Conservation (phyloP, 371 early-diverging fungal species). For the Syncephalastrum sp. region DNA sequence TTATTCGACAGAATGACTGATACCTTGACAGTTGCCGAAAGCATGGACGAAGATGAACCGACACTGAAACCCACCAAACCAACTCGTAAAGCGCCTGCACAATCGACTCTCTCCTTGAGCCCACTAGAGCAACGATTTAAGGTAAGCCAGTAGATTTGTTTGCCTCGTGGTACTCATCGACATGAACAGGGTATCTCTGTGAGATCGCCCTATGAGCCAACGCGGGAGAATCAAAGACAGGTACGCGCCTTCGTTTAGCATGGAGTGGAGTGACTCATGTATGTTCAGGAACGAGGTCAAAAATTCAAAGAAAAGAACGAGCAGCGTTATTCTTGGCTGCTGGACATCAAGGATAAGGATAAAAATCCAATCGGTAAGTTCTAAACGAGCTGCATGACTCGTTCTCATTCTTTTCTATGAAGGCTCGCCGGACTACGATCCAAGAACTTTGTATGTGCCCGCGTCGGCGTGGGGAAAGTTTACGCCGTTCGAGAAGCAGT, state of each 20-base stretch:
- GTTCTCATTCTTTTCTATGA: not conserved
- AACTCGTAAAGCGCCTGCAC: constrained; percentile 2
- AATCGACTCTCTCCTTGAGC: constrained; percentile 3
- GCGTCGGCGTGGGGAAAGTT: constrained; percentile 76
- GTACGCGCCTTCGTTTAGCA: not conserved
- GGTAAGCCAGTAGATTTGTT: constrained; percentile 1
- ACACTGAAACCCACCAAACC: not conserved
- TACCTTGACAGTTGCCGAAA: not conserved
- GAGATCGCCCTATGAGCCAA: constrained; percentile 7
- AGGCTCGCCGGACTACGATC: constrained; percentile 90
- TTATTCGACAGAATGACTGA: not conserved
- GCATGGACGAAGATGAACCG: constrained; percentile 1
- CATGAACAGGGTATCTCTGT: constrained; percentile 7
- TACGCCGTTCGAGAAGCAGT: constrained; percentile 99
- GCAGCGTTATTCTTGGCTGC: constrained; percentile 86
- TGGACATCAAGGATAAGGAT: constrained; percentile 80
- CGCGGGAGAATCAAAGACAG: constrained; percentile 7
- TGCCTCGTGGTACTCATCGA: not conserved
- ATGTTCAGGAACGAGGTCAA: constrained; percentile 43
- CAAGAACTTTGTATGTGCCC: constrained; percentile 92
- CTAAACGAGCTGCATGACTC: not conserved
- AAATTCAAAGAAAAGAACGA: constrained; percentile 84
- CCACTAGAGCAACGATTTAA: constrained; percentile 22
- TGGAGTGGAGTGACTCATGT: constrained; percentile 13
- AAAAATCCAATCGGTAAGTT: constrained; percentile 53